Base-by-base conservation (phyloP, 2,329 filamentous ascomycete genomes). In the Penicillium palitans region DNA sequence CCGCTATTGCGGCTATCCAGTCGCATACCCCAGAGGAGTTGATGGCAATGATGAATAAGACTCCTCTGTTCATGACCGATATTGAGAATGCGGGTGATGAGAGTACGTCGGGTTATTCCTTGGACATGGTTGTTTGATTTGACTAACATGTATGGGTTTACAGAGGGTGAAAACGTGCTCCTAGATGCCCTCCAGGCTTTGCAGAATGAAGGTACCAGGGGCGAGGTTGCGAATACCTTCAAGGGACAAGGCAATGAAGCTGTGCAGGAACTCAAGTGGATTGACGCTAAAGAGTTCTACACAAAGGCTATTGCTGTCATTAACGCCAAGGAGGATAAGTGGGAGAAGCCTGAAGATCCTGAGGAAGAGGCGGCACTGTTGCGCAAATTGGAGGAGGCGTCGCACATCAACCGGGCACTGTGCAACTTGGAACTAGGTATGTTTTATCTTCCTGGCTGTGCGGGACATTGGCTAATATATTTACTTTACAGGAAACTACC, bases 1-100 rank as follows among this genome's bases (percentile, higher is more conserved):
- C 85, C 0, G 78, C 76, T 5, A 84, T 87, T 79, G 83, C 82
- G 19, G 81, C 81, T 2, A 77, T 84, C 45, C 81, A 80, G 60
- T 79, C 81, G 55, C 80, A 85, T 69, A 80, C 81, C 5, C 79
- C 79, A 0, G 84, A 87, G 48, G 84, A 90, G 64, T 76, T 90
- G 37, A 69, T 87, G 41, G 78, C 80, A 47, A 84, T 88, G 67
- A 80, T 90, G 77, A 89, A 89, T 70, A 85, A 86, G 63, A 82
- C 84, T 48, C 95, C 95, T 7, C 83, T 99, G 39, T 99, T 99
- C 81, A 99, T 99, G 95, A 98, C 92, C 31, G 88, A 90, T 66
- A 82, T 97, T 35, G 90, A 84, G 58, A 83, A 84, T 59, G 83
- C 82, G 13, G 82, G 81, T 53, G 83, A 81, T 57, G 81, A 82